Evolutionary conservation across 2,329 filamentous ascomycete species (phyloP).

Genomic region (Capronia americana): DNA sequence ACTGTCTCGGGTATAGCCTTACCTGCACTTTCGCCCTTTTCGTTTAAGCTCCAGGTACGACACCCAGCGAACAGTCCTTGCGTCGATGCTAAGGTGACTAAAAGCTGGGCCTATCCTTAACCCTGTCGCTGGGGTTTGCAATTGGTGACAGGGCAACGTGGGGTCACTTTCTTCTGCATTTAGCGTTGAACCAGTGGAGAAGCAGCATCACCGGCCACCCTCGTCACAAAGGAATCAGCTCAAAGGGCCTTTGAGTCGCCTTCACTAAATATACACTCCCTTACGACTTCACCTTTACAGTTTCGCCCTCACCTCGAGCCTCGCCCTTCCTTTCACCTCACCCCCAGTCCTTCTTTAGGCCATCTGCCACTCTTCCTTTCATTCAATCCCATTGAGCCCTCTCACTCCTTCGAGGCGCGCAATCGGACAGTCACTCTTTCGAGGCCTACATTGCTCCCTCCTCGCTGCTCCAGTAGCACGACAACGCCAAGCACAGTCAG

Average conservation of each 20-base stretch:
- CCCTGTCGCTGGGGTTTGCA: constrained; percentile 11
- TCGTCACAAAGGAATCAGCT: constrained; percentile 10
- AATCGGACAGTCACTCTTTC: constrained; percentile 30
- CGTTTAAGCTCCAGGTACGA: constrained; percentile 28
- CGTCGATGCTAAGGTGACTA: constrained; percentile 2
- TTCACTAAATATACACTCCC: constrained; percentile 20
- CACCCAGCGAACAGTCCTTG: constrained; percentile 2
- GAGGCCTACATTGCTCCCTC: constrained; percentile 1
- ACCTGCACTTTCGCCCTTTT: constrained; percentile 12
- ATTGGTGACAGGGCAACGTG: constrained; percentile 19
- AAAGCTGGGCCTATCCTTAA: constrained; percentile 6
- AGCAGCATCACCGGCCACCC: constrained; percentile 2
- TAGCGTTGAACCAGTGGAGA: constrained; percentile 8
- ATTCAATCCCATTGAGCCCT: constrained; percentile 26
- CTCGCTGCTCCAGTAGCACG: constrained; percentile 15
- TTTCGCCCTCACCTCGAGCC: constrained; percentile 17
- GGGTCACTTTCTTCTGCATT: constrained; percentile 16
- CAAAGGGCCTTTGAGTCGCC: constrained; percentile 3
- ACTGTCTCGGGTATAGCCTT: constrained; percentile 23
- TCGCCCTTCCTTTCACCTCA: constrained; percentile 18
- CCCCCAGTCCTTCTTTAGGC: constrained; percentile 30
- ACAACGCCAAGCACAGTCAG: constrained; percentile 31
- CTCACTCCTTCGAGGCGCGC: constrained; percentile 35
- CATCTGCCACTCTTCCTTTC: constrained; percentile 29
- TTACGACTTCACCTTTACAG: constrained; percentile 3